Evolutionary conservation across 2,329 filamentous ascomycete genomes (phyloP), one percentile per base, ranked within the genome.

Genomic region (Lachnellula cervina): DNA sequence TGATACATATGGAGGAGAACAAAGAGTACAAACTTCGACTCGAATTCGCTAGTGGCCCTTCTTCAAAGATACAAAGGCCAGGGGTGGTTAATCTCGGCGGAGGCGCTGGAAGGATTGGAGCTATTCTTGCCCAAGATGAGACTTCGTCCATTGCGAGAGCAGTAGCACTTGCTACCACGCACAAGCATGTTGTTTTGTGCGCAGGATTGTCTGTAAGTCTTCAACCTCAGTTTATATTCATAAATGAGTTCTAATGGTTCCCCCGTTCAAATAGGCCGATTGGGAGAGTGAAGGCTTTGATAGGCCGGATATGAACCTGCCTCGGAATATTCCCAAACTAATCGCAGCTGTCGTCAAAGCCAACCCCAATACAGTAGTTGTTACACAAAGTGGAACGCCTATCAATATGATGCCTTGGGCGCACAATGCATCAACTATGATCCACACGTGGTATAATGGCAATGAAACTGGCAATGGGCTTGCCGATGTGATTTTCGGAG

Each of bases 401-500:
- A 79, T 88, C n/a, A 78, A 80, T 1, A 3, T 28, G 25, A 84
- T 89, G 84, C 86, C 86, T 16, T 91, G 87, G 88, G 81, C 76
- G 1, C 75, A 82, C 59, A 71, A 76, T 21, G 83, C 87, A 2
- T 80, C 85, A 4, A 81, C 84, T 1, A 83, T 90, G 32, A 66
- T 91, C 0, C 87, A 90, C 67, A 80, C 83, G 0, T 88, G 84
- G 84, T 87, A 87, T 63, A 82, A 84, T 67, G 84, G 86, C 2
- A 82, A 88, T 68, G 54, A 89, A 71, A 81, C 83, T 0, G 86
- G 54, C 4, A 56, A 56, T 45, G 82, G 83, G 0, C 75, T 88
- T 42, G 84, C 84, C 1, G 84, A 88, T 64, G 82, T 88, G 0
- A 72, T 88, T 0, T 83, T 86, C 59, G 87, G 83, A 4, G 71